Conservation (phyloP, 177 flowering plant species). For the Vitis hybrid region DNA sequence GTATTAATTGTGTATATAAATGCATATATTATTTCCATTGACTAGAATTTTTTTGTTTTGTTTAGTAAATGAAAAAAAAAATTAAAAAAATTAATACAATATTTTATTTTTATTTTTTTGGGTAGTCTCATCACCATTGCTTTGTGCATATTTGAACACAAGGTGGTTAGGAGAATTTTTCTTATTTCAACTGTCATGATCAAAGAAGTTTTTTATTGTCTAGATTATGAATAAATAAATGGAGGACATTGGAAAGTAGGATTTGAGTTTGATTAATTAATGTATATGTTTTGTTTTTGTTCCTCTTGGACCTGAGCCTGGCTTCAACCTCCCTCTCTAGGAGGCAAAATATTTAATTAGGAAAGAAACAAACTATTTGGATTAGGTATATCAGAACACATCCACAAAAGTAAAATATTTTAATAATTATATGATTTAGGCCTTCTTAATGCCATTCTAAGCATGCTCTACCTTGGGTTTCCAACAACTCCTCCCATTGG, state of each 20-base stretch:
- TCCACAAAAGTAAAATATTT: constrained; percentile 19
- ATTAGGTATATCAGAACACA: constrained; percentile 29
- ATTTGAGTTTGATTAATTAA: constrained; percentile 2
- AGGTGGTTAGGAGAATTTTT: neutral
- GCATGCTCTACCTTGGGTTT: constrained; percentile 9
- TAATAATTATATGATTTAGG: constrained; percentile 3
- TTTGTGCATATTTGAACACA: neutral
- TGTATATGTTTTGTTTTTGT: neutral
- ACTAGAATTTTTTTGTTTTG: neutral
- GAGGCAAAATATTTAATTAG: neutral
- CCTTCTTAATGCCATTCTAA: constrained; percentile 12
- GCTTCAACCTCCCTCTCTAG: neutral
- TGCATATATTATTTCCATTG: neutral
- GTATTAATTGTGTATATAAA: neutral
- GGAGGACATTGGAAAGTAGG: neutral
- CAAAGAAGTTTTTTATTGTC: constrained; percentile 2
- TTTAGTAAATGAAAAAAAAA: neutral
- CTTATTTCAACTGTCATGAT: constrained; percentile 16
- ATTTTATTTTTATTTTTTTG: neutral
- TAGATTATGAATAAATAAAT: neutral
- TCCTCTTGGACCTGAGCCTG: neutral
- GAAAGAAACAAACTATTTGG: constrained; percentile 9
- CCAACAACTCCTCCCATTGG: constrained; percentile 29
- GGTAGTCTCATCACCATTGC: too few relatives aligned
- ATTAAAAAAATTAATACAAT: too few relatives aligned